Evolutionary conservation across 768 basidiomycete genomes (phyloP), one percentile per base, ranked within the genome.

Genomic region (Saitozyma sp.): DNA sequence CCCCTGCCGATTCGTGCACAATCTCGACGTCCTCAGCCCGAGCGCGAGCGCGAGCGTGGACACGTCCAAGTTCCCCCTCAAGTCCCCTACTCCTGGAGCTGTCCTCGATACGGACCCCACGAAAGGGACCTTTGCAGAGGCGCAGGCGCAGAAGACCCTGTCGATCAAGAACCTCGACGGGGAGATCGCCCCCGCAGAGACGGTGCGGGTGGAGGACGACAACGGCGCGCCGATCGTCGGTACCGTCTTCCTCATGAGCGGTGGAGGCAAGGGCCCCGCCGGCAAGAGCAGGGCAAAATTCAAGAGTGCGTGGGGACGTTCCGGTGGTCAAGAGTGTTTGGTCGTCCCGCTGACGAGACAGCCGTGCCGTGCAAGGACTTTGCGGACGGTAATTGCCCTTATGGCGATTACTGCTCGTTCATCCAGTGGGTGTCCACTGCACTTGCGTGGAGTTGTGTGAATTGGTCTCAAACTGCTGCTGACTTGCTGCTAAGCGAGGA

Each of bases 381-480:
- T 54, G 73, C 69, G 6, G 71, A 66, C n/a, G 78, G 78, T 3
- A 52, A 68, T 51, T 79, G 78, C 58, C 67, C 66, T 0, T 79
- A 79, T 54, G 75, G 78, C 9, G 69, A 75, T n/a, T 76, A 75
- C 59, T 79, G 78, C 62, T 79, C 78, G 16, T 79, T 79, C 70
- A 67, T 78, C 41, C 78, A 79, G 73, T 76, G 51, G 46, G 54
- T 29, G 5, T 29, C 29, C 2, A 29, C 29, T 29, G 29, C 29
- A 29, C 29, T 29, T 29, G 29, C 29, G 29, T 29, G 29, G 5
- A 29, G 2, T 29, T 29, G 29, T 5, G 29, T 29, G 29, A 5
- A 29, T 29, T 29, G 29, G 29, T 29, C 2, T 5, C 29, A 29
- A 5, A 29, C 29, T 29, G 5, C 29, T 2, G 29, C 29, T 29